Base-by-base conservation (phyloP, 2,329 filamentous ascomycete genomes). In the Xylariaceae sp. region DNA sequence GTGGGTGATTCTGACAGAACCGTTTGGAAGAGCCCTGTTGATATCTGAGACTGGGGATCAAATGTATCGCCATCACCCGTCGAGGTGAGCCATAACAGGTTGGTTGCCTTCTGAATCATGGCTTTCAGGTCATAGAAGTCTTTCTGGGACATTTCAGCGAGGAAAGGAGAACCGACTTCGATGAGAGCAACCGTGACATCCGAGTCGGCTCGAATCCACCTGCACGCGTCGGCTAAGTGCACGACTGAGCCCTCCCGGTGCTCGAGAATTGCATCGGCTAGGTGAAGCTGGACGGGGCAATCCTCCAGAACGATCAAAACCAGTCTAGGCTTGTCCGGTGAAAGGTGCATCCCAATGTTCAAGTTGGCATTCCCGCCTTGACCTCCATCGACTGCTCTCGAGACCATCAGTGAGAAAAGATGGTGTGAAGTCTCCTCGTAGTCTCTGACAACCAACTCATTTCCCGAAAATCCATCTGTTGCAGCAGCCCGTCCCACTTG, bases 71-170 rank as follows among this genome's bases (percentile, higher is more conserved):
- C 16, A 19, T 17, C 28, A 16, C 13, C 16, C 19, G 5, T 9
- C 19, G 32, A 33, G 10, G 39, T 29, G 12, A 42, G 24, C 39
- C 39, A 42, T 4, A 42, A 31, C n/a, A 38, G 6, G 12, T 31
- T 37, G 5, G 16, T 12, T 19, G 14, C 18, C 8, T 21, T 11
- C 5, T n/a, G 11, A 18, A 31, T 14, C 11, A 31, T 11, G 11
- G 14, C 19, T 31, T 17, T 18, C 13, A 31, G 6, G 29, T 19
- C 11, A 8, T 31, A 21, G 19, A 19, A 18, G 11, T n/a, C 19
- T 11, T 12, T 12, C 7, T 12, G 14, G 7, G 14, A 31, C 8
- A 14, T 9, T n/a, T 10, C 12, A 23, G 12, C 11, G 26, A 29
- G 18, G 15, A 29, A 29, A 15, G 26, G 26, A 15, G 13, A 11